phyloP scores from a whole-genome alignment of 108 stramenopile genomes.

The Aurantiochytrium sp. region DNA sequence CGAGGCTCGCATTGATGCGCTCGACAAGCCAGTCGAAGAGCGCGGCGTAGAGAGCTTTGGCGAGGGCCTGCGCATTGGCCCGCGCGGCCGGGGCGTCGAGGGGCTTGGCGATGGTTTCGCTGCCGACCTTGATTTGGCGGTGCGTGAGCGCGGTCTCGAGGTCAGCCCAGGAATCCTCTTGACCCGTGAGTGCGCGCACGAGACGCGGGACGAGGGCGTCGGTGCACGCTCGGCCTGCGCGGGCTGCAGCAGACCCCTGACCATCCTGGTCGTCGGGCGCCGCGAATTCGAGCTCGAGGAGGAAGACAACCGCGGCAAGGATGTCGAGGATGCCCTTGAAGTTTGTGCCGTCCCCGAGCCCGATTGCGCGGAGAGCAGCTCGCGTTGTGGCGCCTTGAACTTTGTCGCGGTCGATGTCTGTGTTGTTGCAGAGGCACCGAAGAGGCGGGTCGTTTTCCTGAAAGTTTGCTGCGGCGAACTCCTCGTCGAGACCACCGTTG shows the following conservation, averaged over 20 bases:
- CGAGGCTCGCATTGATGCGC: conserved; percentile 41
- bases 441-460: background rate
- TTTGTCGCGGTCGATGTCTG: background rate
- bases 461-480: background rate
- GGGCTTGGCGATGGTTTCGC: conserved; percentile 11
- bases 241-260: background rate
- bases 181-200: too few relatives aligned
- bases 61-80: conserved; percentile 46
- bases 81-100: background rate
- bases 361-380: background rate
- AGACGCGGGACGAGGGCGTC: background rate
- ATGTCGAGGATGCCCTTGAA: background rate
- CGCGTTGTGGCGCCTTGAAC: conserved; percentile 13
- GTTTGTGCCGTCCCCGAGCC: background rate
- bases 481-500: background rate
- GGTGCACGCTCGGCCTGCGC: background rate
- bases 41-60: conserved; percentile 49
- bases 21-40: conserved; percentile 55
- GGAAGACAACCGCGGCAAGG: background rate
- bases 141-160: background rate
- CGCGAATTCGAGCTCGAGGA: background rate
- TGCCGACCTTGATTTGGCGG: background rate
- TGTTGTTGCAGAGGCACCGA: background rate
- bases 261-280: background rate
- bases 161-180: background rate